Conservation (phyloP, 805 yeast species). For the Wickerhamomyces ciferrii region DNA sequence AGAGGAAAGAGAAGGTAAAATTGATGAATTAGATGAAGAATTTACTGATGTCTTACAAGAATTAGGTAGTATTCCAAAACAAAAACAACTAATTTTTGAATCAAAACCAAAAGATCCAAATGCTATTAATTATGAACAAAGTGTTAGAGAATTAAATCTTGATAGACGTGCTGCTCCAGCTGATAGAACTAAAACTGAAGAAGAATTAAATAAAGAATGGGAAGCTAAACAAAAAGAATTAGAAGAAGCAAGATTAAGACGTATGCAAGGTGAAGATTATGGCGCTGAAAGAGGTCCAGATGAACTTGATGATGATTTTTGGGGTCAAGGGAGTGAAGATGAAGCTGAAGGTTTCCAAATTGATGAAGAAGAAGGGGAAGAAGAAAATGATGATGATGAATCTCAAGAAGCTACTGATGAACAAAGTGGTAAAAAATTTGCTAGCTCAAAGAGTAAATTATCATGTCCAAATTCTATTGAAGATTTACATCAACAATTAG, state of each 20-base stretch:
- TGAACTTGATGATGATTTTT: constrained; percentile 63
- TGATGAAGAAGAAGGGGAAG: constrained; percentile 11
- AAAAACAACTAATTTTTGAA: constrained; percentile 16
- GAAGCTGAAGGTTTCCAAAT: constrained; percentile 35
- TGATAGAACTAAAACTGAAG: constrained; percentile 74
- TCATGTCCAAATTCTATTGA: constrained; percentile 46
- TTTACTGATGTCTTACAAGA: constrained; percentile 67
- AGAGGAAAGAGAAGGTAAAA: constrained; percentile 51
- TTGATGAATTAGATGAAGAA: constrained; percentile 66
- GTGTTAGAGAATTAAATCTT: constrained; percentile 59
- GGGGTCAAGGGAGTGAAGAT: constrained; percentile 51
- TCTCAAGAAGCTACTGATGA: constrained; percentile 38
- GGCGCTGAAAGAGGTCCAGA: constrained; percentile 51
- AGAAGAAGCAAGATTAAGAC: constrained; percentile 61
- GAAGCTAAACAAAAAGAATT: constrained; percentile 54
- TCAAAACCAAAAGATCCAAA: constrained; percentile 31
- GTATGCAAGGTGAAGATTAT: constrained; percentile 69
- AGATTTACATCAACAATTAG: constrained; percentile 33
- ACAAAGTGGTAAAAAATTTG: constrained; percentile 19
- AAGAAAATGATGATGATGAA: constrained; percentile 24
- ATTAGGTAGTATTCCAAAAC: constrained; percentile 28
- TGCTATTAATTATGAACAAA: constrained; percentile 52
- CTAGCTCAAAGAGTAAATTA: constrained; percentile 9
- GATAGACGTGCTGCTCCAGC: constrained; percentile 79
- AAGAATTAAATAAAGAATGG: constrained; percentile 58